These are phyloP conservation scores for Cordyceps javanica DNA, from an alignment of 2,329 filamentous ascomycete genomes.

Conservation along the genomic window DNA sequence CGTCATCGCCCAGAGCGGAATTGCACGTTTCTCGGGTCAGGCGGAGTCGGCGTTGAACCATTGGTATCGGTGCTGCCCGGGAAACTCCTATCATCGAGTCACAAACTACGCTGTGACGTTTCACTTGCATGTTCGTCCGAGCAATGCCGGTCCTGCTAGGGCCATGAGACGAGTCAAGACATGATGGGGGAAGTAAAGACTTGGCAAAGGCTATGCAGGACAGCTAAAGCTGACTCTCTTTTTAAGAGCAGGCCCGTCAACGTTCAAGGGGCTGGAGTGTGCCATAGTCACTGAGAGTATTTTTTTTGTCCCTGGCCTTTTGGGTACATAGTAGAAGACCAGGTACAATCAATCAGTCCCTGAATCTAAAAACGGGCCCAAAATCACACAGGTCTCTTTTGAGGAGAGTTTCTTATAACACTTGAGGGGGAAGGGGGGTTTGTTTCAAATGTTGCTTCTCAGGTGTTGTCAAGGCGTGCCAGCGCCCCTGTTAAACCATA, in stretches of 20 bases:
- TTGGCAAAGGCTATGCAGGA: background rate
- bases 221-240: background rate
- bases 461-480: conserved; percentile 2
- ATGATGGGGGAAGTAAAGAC: background rate
- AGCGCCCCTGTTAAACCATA: background rate
- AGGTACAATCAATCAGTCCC: background rate
- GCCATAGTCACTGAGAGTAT: background rate
- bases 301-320: background rate
- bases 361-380: background rate
- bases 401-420: background rate
- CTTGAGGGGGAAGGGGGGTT: too few relatives aligned
- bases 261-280: background rate
- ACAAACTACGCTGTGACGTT: background rate
- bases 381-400: background rate
- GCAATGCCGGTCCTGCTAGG: background rate
- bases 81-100: background rate
- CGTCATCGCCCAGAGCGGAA: background rate
- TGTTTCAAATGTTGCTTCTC: background rate
- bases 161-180: background rate
- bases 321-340: background rate
- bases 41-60: background rate
- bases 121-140: background rate
- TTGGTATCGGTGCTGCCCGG: background rate
- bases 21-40: background rate
- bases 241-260: background rate